Conservation (phyloP, 225 moss, liverwort and hornwort genomes). For the Bryoerythrophyllum caledonicum region DNA sequence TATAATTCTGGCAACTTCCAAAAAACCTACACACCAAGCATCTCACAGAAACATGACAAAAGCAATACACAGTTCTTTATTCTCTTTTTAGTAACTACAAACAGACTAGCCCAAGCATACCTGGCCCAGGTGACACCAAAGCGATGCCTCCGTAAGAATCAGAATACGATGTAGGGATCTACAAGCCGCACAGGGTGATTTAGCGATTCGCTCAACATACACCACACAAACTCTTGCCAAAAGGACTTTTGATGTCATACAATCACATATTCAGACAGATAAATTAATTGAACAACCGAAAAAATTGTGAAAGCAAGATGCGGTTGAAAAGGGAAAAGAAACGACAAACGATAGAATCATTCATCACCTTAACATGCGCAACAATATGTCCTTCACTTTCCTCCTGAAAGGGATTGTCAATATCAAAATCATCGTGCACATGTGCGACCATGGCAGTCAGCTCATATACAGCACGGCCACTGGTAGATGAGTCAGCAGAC, state of each 20-base stretch:
- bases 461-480: constrained; percentile 48
- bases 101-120: constrained; percentile 27
- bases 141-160: constrained; percentile 44
- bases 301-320: neutral
- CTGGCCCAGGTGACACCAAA: constrained; percentile 55
- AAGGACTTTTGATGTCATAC: neutral
- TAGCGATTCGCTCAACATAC: constrained; percentile 16
- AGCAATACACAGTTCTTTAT: neutral
- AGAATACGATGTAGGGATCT: constrained; percentile 50
- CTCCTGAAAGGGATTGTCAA: constrained; percentile 44
- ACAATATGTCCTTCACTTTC: constrained; percentile 69
- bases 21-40: neutral
- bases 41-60: constrained; percentile 11
- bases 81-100: neutral
- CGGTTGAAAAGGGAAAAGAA: constrained; percentile 11
- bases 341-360: constrained; percentile 9
- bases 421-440: constrained; percentile 54
- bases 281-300: neutral
- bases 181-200: constrained; percentile 27
- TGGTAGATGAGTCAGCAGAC: constrained; percentile 31
- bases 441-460: constrained; percentile 69
- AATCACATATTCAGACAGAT: constrained; percentile 16
- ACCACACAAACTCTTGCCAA: constrained; percentile 3
- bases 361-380: constrained; percentile 68
- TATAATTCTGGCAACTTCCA: constrained; percentile 8